Evolutionary conservation across 495 filamentous ascomycete species (phyloP).

Genomic region (Podospora pseudocomata): DNA sequence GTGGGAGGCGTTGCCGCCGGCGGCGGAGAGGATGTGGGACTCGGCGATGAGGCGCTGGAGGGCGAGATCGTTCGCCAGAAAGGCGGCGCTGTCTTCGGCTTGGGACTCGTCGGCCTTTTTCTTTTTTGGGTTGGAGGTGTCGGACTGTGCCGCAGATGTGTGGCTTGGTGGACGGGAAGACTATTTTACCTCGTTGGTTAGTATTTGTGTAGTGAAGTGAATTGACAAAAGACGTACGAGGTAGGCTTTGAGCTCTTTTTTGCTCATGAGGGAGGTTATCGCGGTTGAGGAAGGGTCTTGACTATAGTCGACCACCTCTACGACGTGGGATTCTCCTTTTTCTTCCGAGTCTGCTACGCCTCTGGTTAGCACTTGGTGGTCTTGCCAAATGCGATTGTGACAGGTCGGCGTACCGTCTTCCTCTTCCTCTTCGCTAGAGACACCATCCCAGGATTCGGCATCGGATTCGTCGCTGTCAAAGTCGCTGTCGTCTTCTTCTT

Average conservation of each 20-base stretch:
- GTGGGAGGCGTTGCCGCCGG: slow-evolving; percentile 51
- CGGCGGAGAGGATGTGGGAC: slow-evolving; percentile 81
- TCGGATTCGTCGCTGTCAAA: slow-evolving; percentile 31
- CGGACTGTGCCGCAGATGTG: slow-evolving; percentile 20
- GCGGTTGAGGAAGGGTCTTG: slow-evolving; percentile 20
- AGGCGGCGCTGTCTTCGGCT: slow-evolving; percentile 49
- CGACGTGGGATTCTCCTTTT: slow-evolving; percentile 20
- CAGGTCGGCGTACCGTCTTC: slow-evolving; percentile 18
- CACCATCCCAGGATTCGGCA: slow-evolving; percentile 62
- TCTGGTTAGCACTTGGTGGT: background rate
- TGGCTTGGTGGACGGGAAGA: slow-evolving; percentile 43
- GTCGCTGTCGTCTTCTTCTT: slow-evolving; percentile 31
- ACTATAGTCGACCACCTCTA: slow-evolving; percentile 67
- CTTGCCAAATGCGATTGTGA: background rate
- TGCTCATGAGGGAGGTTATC: slow-evolving; percentile 49
- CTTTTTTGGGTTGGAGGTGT: slow-evolving; percentile 27
- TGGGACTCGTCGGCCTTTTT: slow-evolving; percentile 35
- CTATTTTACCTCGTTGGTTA: slow-evolving; percentile 30
- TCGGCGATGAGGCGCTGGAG: slow-evolving; percentile 85
- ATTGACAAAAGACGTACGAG: slow-evolving; percentile 52
- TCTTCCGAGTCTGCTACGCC: slow-evolving; percentile 5
- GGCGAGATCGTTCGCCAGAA: slow-evolving; percentile 85
- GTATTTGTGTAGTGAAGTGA: background rate
- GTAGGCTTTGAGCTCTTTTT: slow-evolving; percentile 71
- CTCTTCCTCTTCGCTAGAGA: slow-evolving; percentile 47